Percentiles rank a stretch among this genome's conserved stretches.
Evolutionary conservation across 768 basidiomycete species (phyloP).

Genomic region (Boletus barrowsii): DNA sequence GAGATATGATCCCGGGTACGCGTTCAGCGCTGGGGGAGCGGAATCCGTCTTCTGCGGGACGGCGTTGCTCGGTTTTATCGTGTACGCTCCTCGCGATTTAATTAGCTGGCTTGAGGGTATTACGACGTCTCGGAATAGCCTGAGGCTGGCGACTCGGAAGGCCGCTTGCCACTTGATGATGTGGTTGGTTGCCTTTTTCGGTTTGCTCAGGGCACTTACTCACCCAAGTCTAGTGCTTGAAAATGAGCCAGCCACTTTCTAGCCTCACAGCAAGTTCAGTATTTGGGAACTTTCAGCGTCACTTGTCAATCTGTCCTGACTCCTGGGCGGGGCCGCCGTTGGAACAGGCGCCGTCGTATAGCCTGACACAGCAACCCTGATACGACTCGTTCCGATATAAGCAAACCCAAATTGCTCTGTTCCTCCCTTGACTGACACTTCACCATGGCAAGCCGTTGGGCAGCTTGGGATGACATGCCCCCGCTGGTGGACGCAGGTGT

Average conservation of each 20-base stretch:
- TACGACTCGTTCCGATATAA: slow-evolving; percentile 19
- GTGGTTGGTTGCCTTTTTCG: slow-evolving; percentile 8
- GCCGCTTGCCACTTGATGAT: neutral
- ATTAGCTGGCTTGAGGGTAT: too few species aligned
- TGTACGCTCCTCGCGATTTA: neutral
- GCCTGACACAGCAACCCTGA: slow-evolving; percentile 19
- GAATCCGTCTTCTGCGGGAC: neutral
- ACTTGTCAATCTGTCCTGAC: neutral
- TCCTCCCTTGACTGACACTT: slow-evolving; percentile 1
- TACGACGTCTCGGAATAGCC: too few species aligned
- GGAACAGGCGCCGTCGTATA: slow-evolving; percentile 1
- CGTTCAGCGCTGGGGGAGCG: neutral
- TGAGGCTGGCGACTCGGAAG: neutral
- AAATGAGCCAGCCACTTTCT: neutral
- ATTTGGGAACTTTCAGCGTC: neutral
- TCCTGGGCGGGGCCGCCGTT: slow-evolving; percentile 1
- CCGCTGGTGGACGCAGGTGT: slow-evolving; percentile 20
- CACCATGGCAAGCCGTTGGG: slow-evolving; percentile 16
- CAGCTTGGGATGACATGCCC: slow-evolving; percentile 26
- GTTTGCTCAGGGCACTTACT: neutral
- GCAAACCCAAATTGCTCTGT: neutral
- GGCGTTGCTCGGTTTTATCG: neutral
- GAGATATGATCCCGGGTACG: too few species aligned
- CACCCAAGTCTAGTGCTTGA: neutral
- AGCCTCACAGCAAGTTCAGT: neutral